Conservation (phyloP, 805 yeast species). For the Naumovozyma baii region DNA sequence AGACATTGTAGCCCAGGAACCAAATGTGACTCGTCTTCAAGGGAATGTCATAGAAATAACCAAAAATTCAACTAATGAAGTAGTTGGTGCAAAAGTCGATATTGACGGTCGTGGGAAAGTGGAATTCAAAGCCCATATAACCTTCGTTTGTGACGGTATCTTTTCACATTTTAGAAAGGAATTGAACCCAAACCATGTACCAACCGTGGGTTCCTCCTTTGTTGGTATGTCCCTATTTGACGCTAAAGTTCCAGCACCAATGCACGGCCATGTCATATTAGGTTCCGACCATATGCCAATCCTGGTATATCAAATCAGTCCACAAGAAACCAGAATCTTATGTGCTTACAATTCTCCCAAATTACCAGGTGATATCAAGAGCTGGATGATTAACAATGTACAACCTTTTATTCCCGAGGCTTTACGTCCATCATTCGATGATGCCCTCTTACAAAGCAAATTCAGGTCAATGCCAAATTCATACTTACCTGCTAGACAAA, state of each 20-base stretch:
- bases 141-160: slow-evolving; percentile 86
- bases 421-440: slow-evolving; percentile 55
- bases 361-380: slow-evolving; percentile 60
- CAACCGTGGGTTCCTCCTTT: slow-evolving; percentile 72
- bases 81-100: slow-evolving; percentile 68
- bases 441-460: slow-evolving; percentile 49
- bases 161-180: slow-evolving; percentile 84
- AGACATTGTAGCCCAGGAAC: slow-evolving; percentile 52
- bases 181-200: slow-evolving; percentile 48
- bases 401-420: slow-evolving; percentile 58
- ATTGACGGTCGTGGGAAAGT: slow-evolving; percentile 34
- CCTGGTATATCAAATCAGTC: slow-evolving; percentile 76
- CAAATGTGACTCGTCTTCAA: slow-evolving; percentile 68
- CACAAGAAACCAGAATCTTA: slow-evolving; percentile 73
- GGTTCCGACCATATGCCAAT: slow-evolving; percentile 77
- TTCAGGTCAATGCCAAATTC: slow-evolving; percentile 91
- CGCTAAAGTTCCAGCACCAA: slow-evolving; percentile 63
- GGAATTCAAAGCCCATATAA: slow-evolving; percentile 49
- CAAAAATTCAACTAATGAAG: slow-evolving; percentile 44
- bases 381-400: slow-evolving; percentile 52
- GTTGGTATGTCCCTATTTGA: slow-evolving; percentile 70
- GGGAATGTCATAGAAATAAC: slow-evolving; percentile 72
- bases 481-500: slow-evolving; percentile 68
- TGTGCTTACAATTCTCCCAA: slow-evolving; percentile 74
- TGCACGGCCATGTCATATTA: slow-evolving; percentile 83